These are phyloP conservation scores for Cladophialophora immunda DNA, from an alignment of 2,329 filamentous ascomycete species.

Conservation along the genomic window DNA sequence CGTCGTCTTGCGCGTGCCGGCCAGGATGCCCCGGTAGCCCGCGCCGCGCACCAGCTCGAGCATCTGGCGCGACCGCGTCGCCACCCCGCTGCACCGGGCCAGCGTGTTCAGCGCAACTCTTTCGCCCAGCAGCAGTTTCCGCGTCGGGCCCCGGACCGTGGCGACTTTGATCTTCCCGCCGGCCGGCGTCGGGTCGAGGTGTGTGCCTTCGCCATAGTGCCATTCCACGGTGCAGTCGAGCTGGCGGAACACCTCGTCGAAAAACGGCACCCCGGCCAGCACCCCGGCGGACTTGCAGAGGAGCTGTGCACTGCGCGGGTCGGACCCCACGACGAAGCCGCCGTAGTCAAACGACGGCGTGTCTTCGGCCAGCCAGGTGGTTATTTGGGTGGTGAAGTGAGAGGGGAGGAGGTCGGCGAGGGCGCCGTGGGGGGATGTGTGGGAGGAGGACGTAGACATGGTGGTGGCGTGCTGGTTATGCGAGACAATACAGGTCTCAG, in stretches of 20 bases:
- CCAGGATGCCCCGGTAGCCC: constrained; percentile 84
- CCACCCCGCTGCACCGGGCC: constrained; percentile 89
- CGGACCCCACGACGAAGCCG: constrained; percentile 90
- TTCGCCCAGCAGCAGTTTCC: constrained; percentile 88
- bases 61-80: constrained; percentile 70
- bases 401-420: constrained; percentile 41
- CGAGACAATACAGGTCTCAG: neutral
- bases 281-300: constrained; percentile 78
- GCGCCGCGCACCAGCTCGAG: constrained; percentile 65
- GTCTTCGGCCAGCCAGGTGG: constrained; percentile 89
- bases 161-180: constrained; percentile 69
- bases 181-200: constrained; percentile 68
- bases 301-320: constrained; percentile 69
- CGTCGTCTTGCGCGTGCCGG: constrained; percentile 95
- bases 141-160: constrained; percentile 83
- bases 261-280: constrained; percentile 91
- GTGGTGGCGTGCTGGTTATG: neutral
- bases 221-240: constrained; percentile 91
- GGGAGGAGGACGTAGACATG: neutral
- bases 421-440: constrained; percentile 29
- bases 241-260: constrained; percentile 91
- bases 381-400: constrained; percentile 41
- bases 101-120: constrained; percentile 90
- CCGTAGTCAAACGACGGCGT: constrained; percentile 97
- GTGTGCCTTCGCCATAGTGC: constrained; percentile 78